Evolutionary conservation across 805 yeast genomes (phyloP).

Genomic region (Candida sanyiensis): DNA sequence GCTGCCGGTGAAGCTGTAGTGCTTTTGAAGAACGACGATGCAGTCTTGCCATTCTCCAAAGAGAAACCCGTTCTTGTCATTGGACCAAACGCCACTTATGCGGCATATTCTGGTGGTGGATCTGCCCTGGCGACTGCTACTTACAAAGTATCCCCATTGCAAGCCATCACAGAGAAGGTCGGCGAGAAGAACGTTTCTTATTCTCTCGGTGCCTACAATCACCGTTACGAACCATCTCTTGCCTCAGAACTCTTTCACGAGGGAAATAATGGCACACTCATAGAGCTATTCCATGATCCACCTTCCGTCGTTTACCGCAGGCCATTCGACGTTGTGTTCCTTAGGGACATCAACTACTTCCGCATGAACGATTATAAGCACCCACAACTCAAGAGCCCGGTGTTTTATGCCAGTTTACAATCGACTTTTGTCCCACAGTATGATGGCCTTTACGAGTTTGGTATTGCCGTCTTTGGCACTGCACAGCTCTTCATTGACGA

Average conservation of each 20-base stretch:
- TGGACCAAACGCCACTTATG: constrained; percentile 51
- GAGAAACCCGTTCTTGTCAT: constrained; percentile 42
- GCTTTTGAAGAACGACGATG: constrained; percentile 46
- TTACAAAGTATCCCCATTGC: constrained; percentile 42
- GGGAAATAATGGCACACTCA: constrained; percentile 20
- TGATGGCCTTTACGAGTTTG: constrained; percentile 43
- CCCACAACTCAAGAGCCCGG: constrained; percentile 10
- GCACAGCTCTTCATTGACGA: constrained; percentile 48
- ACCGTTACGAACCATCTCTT: constrained; percentile 29
- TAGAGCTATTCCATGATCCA: constrained; percentile 20
- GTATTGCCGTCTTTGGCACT: constrained; percentile 49
- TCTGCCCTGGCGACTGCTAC: constrained; percentile 47
- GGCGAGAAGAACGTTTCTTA: constrained; percentile 19
- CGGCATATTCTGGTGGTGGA: constrained; percentile 56
- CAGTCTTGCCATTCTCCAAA: constrained; percentile 41
- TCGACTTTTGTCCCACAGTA: constrained; percentile 40
- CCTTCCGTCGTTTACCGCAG: constrained; percentile 19
- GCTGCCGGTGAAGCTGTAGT: constrained; percentile 47
- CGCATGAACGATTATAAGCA: constrained; percentile 13
- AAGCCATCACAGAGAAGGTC: constrained; percentile 33
- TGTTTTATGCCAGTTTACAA: constrained; percentile 40
- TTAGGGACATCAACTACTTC: constrained; percentile 18
- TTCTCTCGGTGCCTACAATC: constrained; percentile 33
- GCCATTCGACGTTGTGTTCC: constrained; percentile 25
- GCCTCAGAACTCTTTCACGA: constrained; percentile 14